Base-by-base conservation (phyloP, 371 early-diverging fungal genomes). In the Coemansia sp. region DNA sequence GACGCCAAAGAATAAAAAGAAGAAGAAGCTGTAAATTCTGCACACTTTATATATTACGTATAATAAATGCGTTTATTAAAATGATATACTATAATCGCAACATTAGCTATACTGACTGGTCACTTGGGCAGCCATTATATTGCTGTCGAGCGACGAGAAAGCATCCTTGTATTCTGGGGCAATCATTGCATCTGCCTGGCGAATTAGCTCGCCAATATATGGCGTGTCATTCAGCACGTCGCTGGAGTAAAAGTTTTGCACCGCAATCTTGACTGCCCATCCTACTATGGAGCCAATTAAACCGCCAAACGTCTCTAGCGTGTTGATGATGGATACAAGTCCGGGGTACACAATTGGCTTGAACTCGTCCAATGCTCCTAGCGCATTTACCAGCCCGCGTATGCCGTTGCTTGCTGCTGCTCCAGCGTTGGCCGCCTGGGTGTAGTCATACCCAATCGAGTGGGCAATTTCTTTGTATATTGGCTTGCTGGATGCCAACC, bases 381-480 rank as follows among this genome's bases (percentile, higher is more conserved):
- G 21, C 6, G 51, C 63, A 37, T 24, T 39, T 4, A 75, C 51
- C 11, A 75, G 29, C 2, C 64, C 61, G 4, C 31, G 22, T 3
- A 75, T 39, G 16, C 57, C 63, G 26, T 57, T 27, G 65, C 67
- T 63, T 34, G 58, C 66, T 14, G 61, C 67, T 3, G 39, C 59
- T 1, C 64, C 76, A 2, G 68, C 72, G 22, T 60, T 72, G 21
- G 47, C 24, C 3, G 75, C 72, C 47, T 63, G 52, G 14, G 50
- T 22, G 3, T 34, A 39, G 50, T 73, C 74, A 34, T 69, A 66
- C 5, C 74, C 74, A 16, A 73, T 14, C 1, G 63, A 63, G 47
- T 72, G 75, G 0, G 75, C 72, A n/a, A 75, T 64, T 14, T 67
- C 72, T n/a, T 71, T 71, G 64, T 48, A 75, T 1, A 75, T 56